Conservation (phyloP, 2,329 filamentous ascomycete species). For the Fusarium solani-melongenae region DNA sequence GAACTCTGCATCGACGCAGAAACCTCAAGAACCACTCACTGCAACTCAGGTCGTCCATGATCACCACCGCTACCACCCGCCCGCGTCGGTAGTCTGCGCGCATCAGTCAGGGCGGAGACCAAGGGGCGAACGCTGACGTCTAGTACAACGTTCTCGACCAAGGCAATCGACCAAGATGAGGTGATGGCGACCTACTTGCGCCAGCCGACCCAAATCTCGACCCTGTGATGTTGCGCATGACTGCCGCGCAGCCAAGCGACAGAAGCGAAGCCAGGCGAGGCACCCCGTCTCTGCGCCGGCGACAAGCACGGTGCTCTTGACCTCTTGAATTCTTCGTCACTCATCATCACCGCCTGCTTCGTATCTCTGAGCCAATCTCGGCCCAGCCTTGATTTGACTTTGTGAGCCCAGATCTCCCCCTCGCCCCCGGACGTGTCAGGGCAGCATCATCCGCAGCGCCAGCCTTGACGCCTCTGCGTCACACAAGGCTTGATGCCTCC, state of each 20-base stretch:
- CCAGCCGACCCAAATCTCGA: conserved; percentile 6
- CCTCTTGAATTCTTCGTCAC: conserved; percentile 11
- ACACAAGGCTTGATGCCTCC: conserved; percentile 19
- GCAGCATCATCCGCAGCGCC: conserved; percentile 36
- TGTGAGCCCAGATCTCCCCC: conserved; percentile 8
- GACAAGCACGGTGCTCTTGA: conserved; percentile 6
- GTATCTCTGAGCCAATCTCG: neutral
- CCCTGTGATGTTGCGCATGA: conserved; percentile 9
- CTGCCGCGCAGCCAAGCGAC: conserved; percentile 1
- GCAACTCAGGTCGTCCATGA: neutral
- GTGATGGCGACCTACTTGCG: conserved; percentile 3
- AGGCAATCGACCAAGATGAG: conserved; percentile 1
- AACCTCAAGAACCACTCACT: neutral
- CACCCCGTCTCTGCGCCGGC: neutral
- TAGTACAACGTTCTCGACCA: conserved; percentile 19
- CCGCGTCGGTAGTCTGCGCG: conserved; percentile 10
- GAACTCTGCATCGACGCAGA: neutral
- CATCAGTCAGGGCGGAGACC: conserved; percentile 27
- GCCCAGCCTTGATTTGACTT: conserved; percentile 7
- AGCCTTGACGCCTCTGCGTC: conserved; percentile 9
- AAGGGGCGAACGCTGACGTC: conserved; percentile 21
- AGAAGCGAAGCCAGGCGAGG: neutral
- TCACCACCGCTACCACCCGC: conserved; percentile 23
- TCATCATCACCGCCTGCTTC: conserved; percentile 11
- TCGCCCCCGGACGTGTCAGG: conserved; percentile 30